Conservation (phyloP, 1,284 basidiomycete species). For the Hymenochaete sp. region DNA sequence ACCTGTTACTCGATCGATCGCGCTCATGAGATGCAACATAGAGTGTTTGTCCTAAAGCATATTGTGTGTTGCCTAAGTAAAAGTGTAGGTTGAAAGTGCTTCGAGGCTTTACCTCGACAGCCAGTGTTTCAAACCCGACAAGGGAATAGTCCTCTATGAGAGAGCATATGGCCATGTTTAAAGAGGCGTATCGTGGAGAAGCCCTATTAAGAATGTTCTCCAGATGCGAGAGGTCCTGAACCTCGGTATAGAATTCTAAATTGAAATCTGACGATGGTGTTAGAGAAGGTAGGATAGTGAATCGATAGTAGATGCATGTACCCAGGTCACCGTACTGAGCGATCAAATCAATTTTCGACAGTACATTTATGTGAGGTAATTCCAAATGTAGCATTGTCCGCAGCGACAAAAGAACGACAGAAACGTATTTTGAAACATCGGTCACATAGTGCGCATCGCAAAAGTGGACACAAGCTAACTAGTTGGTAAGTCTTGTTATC, state of each 20-base stretch:
- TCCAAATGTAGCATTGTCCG: slow-evolving; percentile 98
- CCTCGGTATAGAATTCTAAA: slow-evolving; percentile 96
- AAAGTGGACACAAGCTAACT: slow-evolving; percentile 92
- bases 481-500: slow-evolving; percentile 24
- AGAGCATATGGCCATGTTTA: slow-evolving; percentile 88
- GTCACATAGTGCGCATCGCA: slow-evolving; percentile 97
- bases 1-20: slow-evolving; percentile 83
- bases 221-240: slow-evolving; percentile 90
- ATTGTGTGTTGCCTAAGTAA: slow-evolving; percentile 30
- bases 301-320: slow-evolving; percentile 28
- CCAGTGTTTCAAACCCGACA: slow-evolving; percentile 94
- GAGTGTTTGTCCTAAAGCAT: slow-evolving; percentile 64
- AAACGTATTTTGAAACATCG: slow-evolving; percentile 91
- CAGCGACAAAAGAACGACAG: slow-evolving; percentile 84
- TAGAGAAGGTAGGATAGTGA: slow-evolving; percentile 5
- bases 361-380: slow-evolving; percentile 93
- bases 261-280: slow-evolving; percentile 69
- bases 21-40: slow-evolving; percentile 78
- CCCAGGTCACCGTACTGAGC: slow-evolving; percentile 83
- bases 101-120: slow-evolving; percentile 70
- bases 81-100: not conserved
- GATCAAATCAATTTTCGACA: slow-evolving; percentile 92
- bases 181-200: slow-evolving; percentile 58
- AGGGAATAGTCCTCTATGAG: slow-evolving; percentile 92
- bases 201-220: slow-evolving; percentile 64